phyloP scores from a whole-genome alignment of 768 basidiomycete genomes.

The Tricholoma furcatifolium region DNA sequence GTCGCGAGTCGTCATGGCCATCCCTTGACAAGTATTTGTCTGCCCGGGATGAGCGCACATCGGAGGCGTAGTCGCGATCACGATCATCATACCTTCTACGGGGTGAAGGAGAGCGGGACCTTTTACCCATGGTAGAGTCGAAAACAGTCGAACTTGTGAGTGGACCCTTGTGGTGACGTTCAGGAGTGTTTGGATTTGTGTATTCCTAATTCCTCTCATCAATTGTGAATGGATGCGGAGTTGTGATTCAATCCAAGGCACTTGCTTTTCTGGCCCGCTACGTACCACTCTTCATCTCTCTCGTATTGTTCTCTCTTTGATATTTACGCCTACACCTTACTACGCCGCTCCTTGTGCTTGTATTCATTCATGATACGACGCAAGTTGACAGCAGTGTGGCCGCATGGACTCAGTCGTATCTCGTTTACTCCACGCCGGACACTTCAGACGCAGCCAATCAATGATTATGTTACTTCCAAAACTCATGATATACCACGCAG shows the following conservation, averaged over 20 bases:
- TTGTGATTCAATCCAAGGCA: neutral
- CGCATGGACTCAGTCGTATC: conserved; percentile 24
- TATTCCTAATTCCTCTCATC: conserved; percentile 2
- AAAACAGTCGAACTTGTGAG: neutral
- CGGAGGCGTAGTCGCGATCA: conserved; percentile 33
- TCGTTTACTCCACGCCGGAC: conserved; percentile 29
- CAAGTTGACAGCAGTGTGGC: conserved; percentile 16
- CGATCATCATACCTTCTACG: conserved; percentile 37
- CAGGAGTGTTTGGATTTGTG: conserved; percentile 12
- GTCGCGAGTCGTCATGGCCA: conserved; percentile 27
- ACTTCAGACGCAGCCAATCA: conserved; percentile 59
- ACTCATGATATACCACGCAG: conserved; percentile 29
- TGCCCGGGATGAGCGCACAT: conserved; percentile 32
- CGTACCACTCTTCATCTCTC: neutral
- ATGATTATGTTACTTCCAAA: conserved; percentile 36
- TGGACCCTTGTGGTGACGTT: neutral
- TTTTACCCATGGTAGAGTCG: conserved; percentile 38
- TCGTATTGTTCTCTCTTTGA: neutral
- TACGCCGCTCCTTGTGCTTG: neutral
- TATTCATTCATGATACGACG: conserved; percentile 14
- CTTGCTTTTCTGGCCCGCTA: no score
- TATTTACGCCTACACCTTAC: neutral
- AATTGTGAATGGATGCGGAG: neutral
- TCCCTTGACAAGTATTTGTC: conserved; percentile 31
- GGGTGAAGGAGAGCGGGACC: conserved; percentile 54